Evolutionary conservation across 768 basidiomycete genomes (phyloP).

Genomic region (Paxillus ammoniavirescens): DNA sequence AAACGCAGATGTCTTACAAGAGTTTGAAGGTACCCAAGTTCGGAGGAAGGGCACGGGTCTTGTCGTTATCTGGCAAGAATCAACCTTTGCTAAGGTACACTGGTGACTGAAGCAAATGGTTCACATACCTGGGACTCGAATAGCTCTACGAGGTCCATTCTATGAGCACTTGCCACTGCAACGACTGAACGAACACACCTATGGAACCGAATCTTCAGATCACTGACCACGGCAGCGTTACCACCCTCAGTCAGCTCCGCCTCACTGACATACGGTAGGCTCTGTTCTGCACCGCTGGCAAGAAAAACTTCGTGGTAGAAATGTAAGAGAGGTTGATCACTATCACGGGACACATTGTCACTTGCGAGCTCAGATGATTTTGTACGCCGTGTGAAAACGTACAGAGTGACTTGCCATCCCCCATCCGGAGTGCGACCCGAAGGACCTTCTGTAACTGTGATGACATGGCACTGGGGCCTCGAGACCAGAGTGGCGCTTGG

Average conservation of each 20-base stretch:
- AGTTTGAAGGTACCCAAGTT: conserved; percentile 21
- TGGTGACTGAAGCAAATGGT: neutral
- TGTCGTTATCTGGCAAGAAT: neutral
- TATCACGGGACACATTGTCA: neutral
- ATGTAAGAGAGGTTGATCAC: neutral
- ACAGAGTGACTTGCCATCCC: neutral
- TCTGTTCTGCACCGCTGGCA: neutral
- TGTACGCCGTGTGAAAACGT: neutral
- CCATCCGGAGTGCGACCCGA: neutral
- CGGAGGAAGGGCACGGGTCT: conserved; percentile 19
- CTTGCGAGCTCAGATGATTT: neutral
- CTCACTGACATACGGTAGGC: neutral
- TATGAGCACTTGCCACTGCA: neutral
- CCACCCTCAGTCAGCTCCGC: neutral
- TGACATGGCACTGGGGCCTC: neutral
- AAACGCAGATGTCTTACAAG: conserved; percentile 10
- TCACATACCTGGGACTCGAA: neutral
- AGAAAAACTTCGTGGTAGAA: neutral
- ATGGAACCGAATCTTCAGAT: neutral
- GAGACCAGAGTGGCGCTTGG: neutral
- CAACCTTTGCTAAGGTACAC: too few relatives aligned
- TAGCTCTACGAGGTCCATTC: neutral
- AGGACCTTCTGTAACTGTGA: neutral
- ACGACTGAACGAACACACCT: neutral
- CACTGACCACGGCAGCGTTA: neutral